Evolutionary conservation across 1,139 yeast genomes (phyloP), one percentile per base, ranked within the genome.

Genomic region (Taphrina wiesneri): DNA sequence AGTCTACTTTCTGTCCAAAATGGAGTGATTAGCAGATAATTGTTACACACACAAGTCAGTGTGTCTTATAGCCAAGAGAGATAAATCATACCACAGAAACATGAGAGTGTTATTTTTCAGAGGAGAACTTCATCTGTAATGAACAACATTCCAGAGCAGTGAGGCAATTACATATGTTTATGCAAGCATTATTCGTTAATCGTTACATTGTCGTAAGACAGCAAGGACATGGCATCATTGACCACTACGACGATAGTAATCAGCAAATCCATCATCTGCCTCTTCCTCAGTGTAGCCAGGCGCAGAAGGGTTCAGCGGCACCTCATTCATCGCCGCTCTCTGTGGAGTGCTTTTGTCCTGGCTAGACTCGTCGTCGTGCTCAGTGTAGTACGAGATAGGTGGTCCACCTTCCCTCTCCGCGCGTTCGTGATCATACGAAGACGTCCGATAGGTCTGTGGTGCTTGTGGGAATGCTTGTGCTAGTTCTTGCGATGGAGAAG

Each of bases 341-440:
- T 30, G 34, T 30, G 34, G 9, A 6, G 34, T 11, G 11, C 34
- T 11, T 11, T 30, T 30, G 34, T 30, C 34, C 34, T 30, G 34
- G 6, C 34, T 11, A 6, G 34, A 11, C 19, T 39, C 43, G 19
- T 39, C 43, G 54, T 28, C 54, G 34, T 30, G 36, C 36, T 46
- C 46, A 7, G 54, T 41, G 26, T 60, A 60, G 51, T 60, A 60
- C 1, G 64, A 23, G n/a, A 60, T 51, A 11, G 64, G 64, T 11
- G 64, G 64, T 17, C 64, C 64, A 6, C 64, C 64, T 30, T 60
- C 64, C 25, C 36, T 15, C 41, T 49, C 57, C 15, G 46, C 56
- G 3, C 56, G 56, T 19, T 34, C 57, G 28, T 43, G 51, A 43
- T 59, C 63, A n/a, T 46, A 59, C 5, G 63, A 34, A 3, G 56